Evolutionary conservation across 2,329 filamentous ascomycete species (phyloP).

Genomic region (Cladorrhinum sp.): DNA sequence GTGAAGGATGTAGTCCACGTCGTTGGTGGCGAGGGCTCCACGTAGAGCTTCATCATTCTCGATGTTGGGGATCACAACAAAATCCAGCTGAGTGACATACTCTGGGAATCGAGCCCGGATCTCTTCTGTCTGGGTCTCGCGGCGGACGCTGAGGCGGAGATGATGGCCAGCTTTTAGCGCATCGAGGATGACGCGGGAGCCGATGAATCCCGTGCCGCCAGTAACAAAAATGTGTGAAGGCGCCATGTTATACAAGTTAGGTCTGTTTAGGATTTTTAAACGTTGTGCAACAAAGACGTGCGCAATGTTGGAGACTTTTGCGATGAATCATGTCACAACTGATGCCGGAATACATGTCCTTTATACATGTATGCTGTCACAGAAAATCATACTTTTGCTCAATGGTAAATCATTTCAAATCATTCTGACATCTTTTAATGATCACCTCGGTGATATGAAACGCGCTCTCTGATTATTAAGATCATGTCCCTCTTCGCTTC

Average conservation of each 20-base stretch:
- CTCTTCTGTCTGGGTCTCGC: constrained; percentile 10
- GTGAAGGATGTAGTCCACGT: constrained; percentile 16
- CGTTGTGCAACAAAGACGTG: no score
- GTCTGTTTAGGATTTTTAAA: no score
- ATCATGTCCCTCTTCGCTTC: no score
- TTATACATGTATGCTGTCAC: no score
- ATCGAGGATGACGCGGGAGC: constrained; percentile 10
- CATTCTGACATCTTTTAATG: no score
- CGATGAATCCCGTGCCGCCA: constrained; percentile 17
- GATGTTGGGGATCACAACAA: constrained; percentile 10
- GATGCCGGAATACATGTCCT: no score
- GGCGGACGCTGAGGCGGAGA: constrained; percentile 11
- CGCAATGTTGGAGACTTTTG: no score
- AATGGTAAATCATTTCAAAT: no score
- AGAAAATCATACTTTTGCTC: no score
- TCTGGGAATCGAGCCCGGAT: constrained; percentile 3
- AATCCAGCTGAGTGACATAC: constrained; percentile 12
- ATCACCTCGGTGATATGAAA: no score
- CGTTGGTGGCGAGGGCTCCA: constrained; percentile 5
- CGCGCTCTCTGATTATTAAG: no score
- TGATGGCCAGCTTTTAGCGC: constrained; percentile 14
- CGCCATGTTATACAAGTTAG: neutral
- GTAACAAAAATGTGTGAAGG: constrained; percentile 13
- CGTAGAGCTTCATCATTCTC: constrained; percentile 1
- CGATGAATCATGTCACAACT: no score